Evolutionary conservation across 1,284 basidiomycete species (phyloP), one percentile per base, ranked within the genome.

Genomic region (Erythrobasidium hasegawianum): DNA sequence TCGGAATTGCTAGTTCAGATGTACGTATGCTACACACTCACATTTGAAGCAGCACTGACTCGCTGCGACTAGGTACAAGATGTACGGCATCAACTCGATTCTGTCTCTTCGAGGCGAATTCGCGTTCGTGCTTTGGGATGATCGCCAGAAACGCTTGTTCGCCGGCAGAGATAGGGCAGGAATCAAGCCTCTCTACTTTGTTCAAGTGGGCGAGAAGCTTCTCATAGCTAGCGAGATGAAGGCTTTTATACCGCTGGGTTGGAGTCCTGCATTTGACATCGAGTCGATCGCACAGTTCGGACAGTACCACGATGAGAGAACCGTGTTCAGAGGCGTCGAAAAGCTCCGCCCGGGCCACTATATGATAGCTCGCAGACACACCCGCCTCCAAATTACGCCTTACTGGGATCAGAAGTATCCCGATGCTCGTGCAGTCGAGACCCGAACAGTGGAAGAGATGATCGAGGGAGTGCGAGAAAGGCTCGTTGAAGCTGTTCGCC

Each of bases 161-260:
- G 77, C 77, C 10, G 78, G 78, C 14, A 67, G 79, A 50, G 78
- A 80, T 72, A 73, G 78, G 26, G 79, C 78, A 69, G 79, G 79
- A 41, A 77, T 80, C 72, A 80, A 79, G 67, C 79, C 79, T 18
- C 72, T 80, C 22, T 80, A 79, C 75, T 77, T 77, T 69, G 75
- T 74, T 43, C 72, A 72, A n/a, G 72, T 71, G 22, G 76, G 72
- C 71, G 75, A 76, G 66, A 75, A 76, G 40, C 64, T 79, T 47
- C 75, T 77, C 69, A 76, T 80, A 57, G 71, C 75, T 0, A 76
- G 76, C 11, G 79, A 80, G 71, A 75, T 79, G 69, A 80, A 80
- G 72, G 78, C 78, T 7, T 76, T 80, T 57, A 70, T 78, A 57
- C 74, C 76, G 20, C 73, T 78, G 61, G 72, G 68, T 3, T 74